Base-by-base conservation (phyloP, 2,329 filamentous ascomycete species). In the Colletotrichum paranaense region DNA sequence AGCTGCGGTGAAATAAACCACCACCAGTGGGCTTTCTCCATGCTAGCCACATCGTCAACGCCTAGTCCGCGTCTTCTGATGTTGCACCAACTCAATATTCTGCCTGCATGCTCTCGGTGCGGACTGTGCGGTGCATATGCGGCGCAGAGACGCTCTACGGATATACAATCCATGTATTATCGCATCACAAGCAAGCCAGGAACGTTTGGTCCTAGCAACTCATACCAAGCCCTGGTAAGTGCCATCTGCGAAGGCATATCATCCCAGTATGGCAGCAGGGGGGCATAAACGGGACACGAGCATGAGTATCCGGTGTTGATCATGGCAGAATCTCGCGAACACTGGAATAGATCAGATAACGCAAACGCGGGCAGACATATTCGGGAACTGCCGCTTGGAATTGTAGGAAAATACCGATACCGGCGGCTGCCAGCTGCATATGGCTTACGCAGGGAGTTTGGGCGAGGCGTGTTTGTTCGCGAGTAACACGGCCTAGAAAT, bases 1-100 rank as follows among this genome's bases (percentile, higher is more conserved):
- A 98, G 84, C 85, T 98, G 73, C 73, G 74, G 38, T 76, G 73
- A 76, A 49, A 12, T 14, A n/a, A n/a, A 19, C 28, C 14, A 26
- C 19, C 14, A 14, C 11, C 16, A 30, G 24, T 16, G 22, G 11
- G 26, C 22, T 1, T 22, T 28, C n/a, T 19, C 11, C 32, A 19
- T 7, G 2, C 3, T 12, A 24, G n/a, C 11, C 5, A 2, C 9
- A 30, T 30, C 16, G 9, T 22, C 8, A 5, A 35, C 28, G 19
- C 42, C 4, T 9, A 49, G 16, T 49, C 16, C 19, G 42, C 42
- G 42, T 19, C 19, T 19, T 49, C 19, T n/a, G 42, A 49, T 49
- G 19, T n/a, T 49, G 42, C 19, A n/a, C 16, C 19, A 49, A 49
- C n/a, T n/a, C 16, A 49, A 49, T 49, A 3, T n/a, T 49, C n/a